Evolutionary conservation across 202 grass and related monocot genomes (phyloP).

Genomic region (Saccharum hybrid): DNA sequence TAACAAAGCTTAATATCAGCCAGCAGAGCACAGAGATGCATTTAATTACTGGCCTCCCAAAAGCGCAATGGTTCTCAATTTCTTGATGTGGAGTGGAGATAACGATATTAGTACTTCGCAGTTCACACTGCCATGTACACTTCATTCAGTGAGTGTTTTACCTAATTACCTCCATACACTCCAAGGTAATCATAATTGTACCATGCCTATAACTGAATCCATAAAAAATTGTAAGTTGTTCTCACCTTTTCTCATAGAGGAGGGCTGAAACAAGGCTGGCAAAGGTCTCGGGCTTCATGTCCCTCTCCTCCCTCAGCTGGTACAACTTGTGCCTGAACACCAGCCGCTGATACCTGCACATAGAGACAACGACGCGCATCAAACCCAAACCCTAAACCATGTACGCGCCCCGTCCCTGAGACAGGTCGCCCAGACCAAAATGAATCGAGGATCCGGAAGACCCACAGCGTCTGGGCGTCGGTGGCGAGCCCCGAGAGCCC

Average conservation of each 20-base stretch:
- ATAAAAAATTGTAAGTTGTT: not conserved
- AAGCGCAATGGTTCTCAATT: not conserved
- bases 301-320: slow-evolving; percentile 87
- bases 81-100: too few relatives aligned
- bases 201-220: not conserved
- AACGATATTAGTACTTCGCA: too few relatives aligned
- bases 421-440: not conserved
- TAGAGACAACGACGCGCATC: not conserved
- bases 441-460: not conserved
- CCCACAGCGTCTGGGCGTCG: slow-evolving; percentile 77
- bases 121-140: not conserved
- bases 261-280: slow-evolving; percentile 76
- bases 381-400: slow-evolving; percentile 43
- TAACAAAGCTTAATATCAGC: not conserved
- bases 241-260: slow-evolving; percentile 89
- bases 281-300: slow-evolving; percentile 85
- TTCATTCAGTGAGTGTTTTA: not conserved
- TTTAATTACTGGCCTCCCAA: not conserved
- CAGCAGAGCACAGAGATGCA: not conserved
- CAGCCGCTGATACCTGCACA: slow-evolving; percentile 68
- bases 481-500: slow-evolving; percentile 77
- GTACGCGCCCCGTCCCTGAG: too few relatives aligned
- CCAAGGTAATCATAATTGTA: not conserved
- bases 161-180: not conserved
- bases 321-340: slow-evolving; percentile 88